These are phyloP conservation scores for Sarcocystis neurona DNA, from an alignment of 169 alveolate species.

Conservation along the genomic window DNA sequence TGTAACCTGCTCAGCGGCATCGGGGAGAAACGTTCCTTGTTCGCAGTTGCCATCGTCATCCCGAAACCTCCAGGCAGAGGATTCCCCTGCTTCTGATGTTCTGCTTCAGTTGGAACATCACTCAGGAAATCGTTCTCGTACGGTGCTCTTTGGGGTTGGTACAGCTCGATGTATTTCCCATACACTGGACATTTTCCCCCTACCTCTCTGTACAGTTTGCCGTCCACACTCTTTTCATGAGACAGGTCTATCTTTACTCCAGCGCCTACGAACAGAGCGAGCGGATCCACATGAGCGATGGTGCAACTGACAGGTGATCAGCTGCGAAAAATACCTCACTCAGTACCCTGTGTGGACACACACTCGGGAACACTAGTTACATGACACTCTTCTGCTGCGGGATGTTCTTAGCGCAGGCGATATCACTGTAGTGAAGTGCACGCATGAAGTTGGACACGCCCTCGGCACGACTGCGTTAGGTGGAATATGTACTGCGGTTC, in stretches of 20 bases:
- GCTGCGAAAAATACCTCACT: too few species aligned
- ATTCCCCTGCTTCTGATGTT: background rate
- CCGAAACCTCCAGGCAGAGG: conserved; percentile 60
- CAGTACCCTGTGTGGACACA: too few species aligned
- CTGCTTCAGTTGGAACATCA: conserved; percentile 19
- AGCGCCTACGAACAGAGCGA: background rate
- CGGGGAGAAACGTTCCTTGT: conserved; percentile 9
- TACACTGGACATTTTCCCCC: conserved; percentile 45
- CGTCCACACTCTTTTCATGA: conserved; percentile 39
- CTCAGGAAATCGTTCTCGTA: conserved; percentile 37
- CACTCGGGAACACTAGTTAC: too few species aligned
- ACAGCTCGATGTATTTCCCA: conserved; percentile 26
- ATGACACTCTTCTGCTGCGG: too few species aligned
- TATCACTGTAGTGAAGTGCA: too few species aligned
- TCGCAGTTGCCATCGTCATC: background rate
- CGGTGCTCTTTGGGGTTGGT: conserved; percentile 9
- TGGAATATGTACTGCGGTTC: too few species aligned
- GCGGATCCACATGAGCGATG: background rate
- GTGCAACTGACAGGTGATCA: too few species aligned
- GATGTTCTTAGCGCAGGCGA: too few species aligned
- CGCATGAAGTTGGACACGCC: too few species aligned
- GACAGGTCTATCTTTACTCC: conserved; percentile 46
- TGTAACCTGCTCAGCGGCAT: too few species aligned
- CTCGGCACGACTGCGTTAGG: too few species aligned
- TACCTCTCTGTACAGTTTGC: conserved; percentile 33